A percentile compares a stretch with the other conserved stretches of the same genome.
Evolutionary conservation across 164 flowering plant species (phyloP).

Genomic region (Annona squamosa): DNA sequence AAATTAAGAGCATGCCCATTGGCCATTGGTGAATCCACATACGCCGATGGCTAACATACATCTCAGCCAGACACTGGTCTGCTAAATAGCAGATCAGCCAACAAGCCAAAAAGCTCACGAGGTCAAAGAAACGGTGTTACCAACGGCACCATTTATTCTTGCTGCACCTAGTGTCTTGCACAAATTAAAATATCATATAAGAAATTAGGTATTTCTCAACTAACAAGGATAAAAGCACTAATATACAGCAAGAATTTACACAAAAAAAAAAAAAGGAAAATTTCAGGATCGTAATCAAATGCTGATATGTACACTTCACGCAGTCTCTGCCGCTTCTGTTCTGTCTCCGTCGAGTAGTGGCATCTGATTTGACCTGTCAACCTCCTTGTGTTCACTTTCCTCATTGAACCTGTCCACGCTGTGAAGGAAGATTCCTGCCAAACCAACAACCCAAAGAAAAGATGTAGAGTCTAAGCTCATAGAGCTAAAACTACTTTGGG

Average conservation of each 20-base stretch:
- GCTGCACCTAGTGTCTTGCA: no score
- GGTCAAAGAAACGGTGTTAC: no score
- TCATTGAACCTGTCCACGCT: conserved; percentile 61
- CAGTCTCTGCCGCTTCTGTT: conserved; percentile 2
- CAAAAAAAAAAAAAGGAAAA: not conserved
- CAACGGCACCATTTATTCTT: no score
- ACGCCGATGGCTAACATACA: no score
- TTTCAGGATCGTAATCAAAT: not conserved
- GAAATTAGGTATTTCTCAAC: not conserved
- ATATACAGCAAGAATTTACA: not conserved
- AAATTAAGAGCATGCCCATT: no score
- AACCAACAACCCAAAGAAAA: not conserved
- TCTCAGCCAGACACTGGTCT: no score
- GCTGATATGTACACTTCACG: not conserved
- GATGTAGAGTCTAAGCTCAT: not conserved
- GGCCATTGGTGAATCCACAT: no score
- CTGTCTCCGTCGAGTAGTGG: conserved; percentile 42
- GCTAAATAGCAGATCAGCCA: no score
- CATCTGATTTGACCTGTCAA: conserved; percentile 28
- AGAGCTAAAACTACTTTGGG: not conserved
- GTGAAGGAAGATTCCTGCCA: conserved; percentile 56
- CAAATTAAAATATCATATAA: not conserved
- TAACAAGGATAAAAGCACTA: not conserved
- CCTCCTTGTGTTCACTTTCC: conserved; percentile 26
- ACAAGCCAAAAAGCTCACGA: no score